Conservation (phyloP, 208 protist species). For the Acanthamoeba rhysodes region DNA sequence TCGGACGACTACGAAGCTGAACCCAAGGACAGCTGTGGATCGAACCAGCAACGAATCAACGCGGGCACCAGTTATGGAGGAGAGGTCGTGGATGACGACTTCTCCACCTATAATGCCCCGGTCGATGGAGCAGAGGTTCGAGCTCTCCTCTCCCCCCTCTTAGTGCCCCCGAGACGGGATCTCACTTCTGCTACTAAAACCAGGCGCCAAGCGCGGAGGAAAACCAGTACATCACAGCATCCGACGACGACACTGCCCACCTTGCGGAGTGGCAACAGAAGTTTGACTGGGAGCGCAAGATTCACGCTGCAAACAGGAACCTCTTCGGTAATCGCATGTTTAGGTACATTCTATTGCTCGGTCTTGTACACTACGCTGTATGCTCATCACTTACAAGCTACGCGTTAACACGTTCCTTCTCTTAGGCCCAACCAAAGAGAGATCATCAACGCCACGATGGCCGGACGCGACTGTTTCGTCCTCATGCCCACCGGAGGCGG, state of each 20-base stretch:
- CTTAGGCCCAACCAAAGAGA: conserved; percentile 92
- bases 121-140: background rate
- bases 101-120: conserved; percentile 4
- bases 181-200: background rate
- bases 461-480: conserved; percentile 95
- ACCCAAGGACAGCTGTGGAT: background rate
- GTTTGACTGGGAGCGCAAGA: conserved; percentile 68
- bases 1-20: background rate
- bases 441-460: conserved; percentile 96
- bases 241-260: background rate
- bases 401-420: background rate
- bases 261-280: conserved; percentile 18
- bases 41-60: background rate
- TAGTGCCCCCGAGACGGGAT: background rate
- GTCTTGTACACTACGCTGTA: background rate
- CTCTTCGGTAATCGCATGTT: conserved; percentile 62
- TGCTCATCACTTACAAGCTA: background rate
- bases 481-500: conserved; percentile 92
- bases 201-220: conserved; percentile 53
- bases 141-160: background rate
- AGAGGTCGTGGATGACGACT: conserved; percentile 17
- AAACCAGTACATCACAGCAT: conserved; percentile 3
- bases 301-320: conserved; percentile 33
- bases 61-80: background rate
- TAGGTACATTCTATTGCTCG: background rate